A percentile compares a stretch with the other conserved stretches of the same genome.
Conservation (phyloP, 2,329 filamentous ascomycete species). For the Scleromitrula shiraiana region DNA sequence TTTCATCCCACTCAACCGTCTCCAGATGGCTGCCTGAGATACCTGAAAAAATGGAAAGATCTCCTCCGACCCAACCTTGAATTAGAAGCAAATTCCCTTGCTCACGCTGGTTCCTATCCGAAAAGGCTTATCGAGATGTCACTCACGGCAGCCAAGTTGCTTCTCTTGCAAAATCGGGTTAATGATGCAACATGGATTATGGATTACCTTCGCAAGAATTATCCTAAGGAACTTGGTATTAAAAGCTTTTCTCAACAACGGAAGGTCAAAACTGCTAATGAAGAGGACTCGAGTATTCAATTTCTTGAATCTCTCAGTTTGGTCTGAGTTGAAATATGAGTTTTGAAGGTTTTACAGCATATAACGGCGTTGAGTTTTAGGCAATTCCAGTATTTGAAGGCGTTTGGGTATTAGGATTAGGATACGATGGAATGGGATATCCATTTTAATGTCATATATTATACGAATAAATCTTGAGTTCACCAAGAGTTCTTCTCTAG, state of each 20-base stretch:
- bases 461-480: too few relatives aligned
- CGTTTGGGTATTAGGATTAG: too few relatives aligned
- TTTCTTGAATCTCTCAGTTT: slow-evolving; percentile 19
- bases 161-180: slow-evolving; percentile 18
- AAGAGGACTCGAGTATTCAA: slow-evolving; percentile 23
- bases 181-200: slow-evolving; percentile 24
- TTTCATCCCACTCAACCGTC: slow-evolving; percentile 23
- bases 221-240: slow-evolving; percentile 18
- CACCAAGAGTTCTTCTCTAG: too few relatives aligned
- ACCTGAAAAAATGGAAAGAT: background rate
- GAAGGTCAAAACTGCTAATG: slow-evolving; percentile 11
- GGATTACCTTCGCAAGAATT: slow-evolving; percentile 21
- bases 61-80: too few relatives aligned
- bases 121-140: slow-evolving; percentile 11
- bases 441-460: too few relatives aligned
- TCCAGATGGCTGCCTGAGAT: slow-evolving; percentile 10
- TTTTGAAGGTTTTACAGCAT: too few relatives aligned
- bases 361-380: background rate
- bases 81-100: too few relatives aligned
- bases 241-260: slow-evolving; percentile 12
- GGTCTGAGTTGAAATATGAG: too few relatives aligned
- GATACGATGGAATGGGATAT: background rate
- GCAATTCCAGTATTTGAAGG: background rate
- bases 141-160: slow-evolving; percentile 21
- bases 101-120: too few relatives aligned